A percentile compares a stretch with the other conserved stretches of the same genome.
These are phyloP conservation scores for Kwoniella newhampshirensis DNA, from an alignment of 768 basidiomycete species.

Conservation along the genomic window DNA sequence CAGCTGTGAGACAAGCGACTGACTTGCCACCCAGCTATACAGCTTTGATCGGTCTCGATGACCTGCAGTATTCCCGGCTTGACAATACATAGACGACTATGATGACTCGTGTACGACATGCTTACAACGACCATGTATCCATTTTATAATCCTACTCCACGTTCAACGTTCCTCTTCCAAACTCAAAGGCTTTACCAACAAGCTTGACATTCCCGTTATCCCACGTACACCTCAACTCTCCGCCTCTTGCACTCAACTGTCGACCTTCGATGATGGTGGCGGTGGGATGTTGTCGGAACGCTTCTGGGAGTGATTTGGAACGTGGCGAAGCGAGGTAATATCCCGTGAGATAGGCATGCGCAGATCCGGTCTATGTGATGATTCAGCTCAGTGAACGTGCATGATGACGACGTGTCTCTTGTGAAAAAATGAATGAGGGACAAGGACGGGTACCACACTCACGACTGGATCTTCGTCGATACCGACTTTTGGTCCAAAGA, in stretches of 20 bases:
- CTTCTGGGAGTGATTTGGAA: slow-evolving; percentile 8
- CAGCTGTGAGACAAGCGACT: background rate
- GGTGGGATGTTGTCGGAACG: background rate
- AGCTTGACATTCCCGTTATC: slow-evolving; percentile 15
- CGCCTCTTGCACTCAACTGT: slow-evolving; percentile 27
- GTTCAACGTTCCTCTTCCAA: slow-evolving; percentile 13
- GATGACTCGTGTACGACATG: too few species aligned
- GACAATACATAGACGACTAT: too few species aligned
- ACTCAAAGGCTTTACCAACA: slow-evolving; percentile 15
- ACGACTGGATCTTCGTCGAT: slow-evolving; percentile 42
- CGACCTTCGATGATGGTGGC: slow-evolving; percentile 19
- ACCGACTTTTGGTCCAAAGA: slow-evolving; percentile 30
- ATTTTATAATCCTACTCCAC: too few species aligned
- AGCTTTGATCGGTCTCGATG: too few species aligned
- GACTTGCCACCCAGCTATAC: too few species aligned
- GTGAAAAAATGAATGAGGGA: too few species aligned
- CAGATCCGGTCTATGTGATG: slow-evolving; percentile 31
- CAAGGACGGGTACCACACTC: too few species aligned
- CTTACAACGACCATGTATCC: too few species aligned
- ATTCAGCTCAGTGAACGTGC: too few species aligned
- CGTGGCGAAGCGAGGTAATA: slow-evolving; percentile 29
- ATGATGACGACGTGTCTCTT: too few species aligned
- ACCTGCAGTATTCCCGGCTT: too few species aligned
- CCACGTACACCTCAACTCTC: slow-evolving; percentile 18
- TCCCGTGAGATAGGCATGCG: slow-evolving; percentile 31